These are phyloP conservation scores for Ramaria sp. DNA, from an alignment of 768 basidiomycete genomes.

Conservation along the genomic window DNA sequence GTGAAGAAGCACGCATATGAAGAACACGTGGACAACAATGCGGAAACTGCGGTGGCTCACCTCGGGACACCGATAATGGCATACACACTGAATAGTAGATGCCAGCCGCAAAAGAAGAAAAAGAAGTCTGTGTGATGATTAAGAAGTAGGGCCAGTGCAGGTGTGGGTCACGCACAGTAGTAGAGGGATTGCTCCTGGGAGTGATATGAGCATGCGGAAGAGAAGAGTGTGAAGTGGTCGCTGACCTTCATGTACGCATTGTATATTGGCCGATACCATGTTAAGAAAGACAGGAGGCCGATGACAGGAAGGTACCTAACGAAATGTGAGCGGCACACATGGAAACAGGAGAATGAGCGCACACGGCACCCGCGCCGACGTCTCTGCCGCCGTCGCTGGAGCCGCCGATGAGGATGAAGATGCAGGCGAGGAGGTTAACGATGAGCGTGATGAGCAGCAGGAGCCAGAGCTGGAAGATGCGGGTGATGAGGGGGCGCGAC, in stretches of 20 bases:
- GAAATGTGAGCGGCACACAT: conserved; percentile 11
- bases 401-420: conserved; percentile 75
- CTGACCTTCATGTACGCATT: conserved; percentile 93
- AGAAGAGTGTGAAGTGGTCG: neutral
- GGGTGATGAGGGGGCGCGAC: conserved; percentile 68
- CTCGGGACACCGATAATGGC: conserved; percentile 77
- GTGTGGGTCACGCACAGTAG: conserved; percentile 53
- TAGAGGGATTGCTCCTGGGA: conserved; percentile 83
- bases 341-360: conserved; percentile 19
- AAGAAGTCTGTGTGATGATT: conserved; percentile 59
- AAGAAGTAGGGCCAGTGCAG: conserved; percentile 14
- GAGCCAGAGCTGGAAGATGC: conserved; percentile 91
- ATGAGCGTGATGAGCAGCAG: conserved; percentile 72
- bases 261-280: conserved; percentile 98
- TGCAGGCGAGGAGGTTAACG: conserved; percentile 85
- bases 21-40: conserved; percentile 5
- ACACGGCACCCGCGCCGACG: conserved; percentile 78
- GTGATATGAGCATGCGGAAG: conserved; percentile 10
- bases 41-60: conserved; percentile 27
- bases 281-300: conserved; percentile 67
- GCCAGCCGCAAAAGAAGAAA: conserved; percentile 95
- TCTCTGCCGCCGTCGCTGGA: conserved; percentile 66
- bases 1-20: conserved; percentile 7
- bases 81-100: conserved; percentile 86
- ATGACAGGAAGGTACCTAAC: conserved; percentile 74